Percentiles rank a stretch among this genome's conserved stretches.
Evolutionary conservation across 305 asterid genomes (phyloP).

Genomic region (Solanum hybrid): DNA sequence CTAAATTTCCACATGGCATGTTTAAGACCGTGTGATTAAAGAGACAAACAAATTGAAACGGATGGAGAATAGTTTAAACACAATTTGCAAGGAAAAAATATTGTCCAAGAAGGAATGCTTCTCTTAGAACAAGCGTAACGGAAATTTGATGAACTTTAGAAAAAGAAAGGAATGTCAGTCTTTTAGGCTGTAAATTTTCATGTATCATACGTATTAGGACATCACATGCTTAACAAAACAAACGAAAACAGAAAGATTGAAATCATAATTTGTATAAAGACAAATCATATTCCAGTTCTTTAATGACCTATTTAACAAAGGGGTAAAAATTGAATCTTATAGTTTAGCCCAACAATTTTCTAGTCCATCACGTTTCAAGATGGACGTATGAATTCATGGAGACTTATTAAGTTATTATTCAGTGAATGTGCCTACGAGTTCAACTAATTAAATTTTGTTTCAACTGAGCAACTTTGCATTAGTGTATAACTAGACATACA

Average conservation of each 20-base stretch:
- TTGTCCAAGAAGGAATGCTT: not conserved
- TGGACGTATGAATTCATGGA: not conserved
- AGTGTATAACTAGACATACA: not conserved
- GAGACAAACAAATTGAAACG: not conserved
- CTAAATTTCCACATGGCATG: not conserved
- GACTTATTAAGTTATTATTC: not conserved
- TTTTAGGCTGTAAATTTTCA: not conserved
- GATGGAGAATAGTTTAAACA: not conserved
- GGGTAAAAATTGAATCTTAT: not conserved
- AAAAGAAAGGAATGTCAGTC: not conserved
- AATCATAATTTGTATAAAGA: not conserved
- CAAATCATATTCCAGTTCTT: not conserved
- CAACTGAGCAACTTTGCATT: not conserved
- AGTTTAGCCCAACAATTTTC: not conserved
- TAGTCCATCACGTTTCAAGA: not conserved
- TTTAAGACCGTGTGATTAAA: not conserved
- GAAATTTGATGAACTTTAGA: not conserved
- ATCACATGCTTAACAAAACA: not conserved
- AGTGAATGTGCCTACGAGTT: not conserved
- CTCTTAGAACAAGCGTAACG: not conserved
- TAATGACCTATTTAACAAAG: not conserved
- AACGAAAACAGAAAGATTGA: not conserved
- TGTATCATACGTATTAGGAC: not conserved
- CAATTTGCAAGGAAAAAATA: not conserved
- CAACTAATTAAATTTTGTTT: not conserved